Evolutionary conservation across 345 rosid genomes (phyloP).

Genomic region (Erodium maritimum): DNA sequence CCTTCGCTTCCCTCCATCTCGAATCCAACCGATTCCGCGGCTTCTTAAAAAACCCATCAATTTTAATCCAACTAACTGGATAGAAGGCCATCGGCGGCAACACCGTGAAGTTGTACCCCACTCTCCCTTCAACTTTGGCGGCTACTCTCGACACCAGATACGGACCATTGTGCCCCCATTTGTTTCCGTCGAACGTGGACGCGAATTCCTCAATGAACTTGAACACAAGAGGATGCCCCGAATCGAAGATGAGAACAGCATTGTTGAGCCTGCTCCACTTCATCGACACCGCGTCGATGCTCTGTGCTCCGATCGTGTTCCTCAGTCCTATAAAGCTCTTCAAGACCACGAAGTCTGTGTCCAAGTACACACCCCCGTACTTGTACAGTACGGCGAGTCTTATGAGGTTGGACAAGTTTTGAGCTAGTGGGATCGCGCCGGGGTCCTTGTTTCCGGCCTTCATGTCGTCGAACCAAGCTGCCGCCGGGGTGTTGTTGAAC

Average conservation of each 20-base stretch:
- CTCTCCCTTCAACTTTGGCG: conserved; percentile 23
- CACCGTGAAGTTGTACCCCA: conserved; percentile 34
- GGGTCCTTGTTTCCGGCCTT: conserved; percentile 57
- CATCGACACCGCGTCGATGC: conserved; percentile 26
- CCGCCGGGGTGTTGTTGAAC: conserved; percentile 53
- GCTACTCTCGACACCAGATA: conserved; percentile 62
- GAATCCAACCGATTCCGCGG: conserved; percentile 24
- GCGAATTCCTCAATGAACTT: conserved; percentile 67
- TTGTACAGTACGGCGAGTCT: conserved; percentile 56
- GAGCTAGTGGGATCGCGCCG: conserved; percentile 57
- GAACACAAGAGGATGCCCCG: conserved; percentile 46
- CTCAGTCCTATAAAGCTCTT: conserved; percentile 38
- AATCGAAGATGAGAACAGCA: conserved; percentile 60
- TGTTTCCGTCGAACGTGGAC: conserved; percentile 59
- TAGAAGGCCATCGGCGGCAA: conserved; percentile 57
- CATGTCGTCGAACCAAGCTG: conserved; percentile 50
- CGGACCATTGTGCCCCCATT: conserved; percentile 89
- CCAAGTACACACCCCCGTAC: conserved; percentile 70
- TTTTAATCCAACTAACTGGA: conserved; percentile 56
- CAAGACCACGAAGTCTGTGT: conserved; percentile 57
- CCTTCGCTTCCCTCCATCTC: conserved; percentile 35
- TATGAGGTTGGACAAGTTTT: conserved; percentile 64
- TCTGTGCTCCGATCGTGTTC: conserved; percentile 76
- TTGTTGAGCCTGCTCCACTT: conserved; percentile 72
- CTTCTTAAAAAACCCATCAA: conserved; percentile 37